Base-by-base conservation (phyloP, 345 rosid genomes). In the Rubroshorea leprosula region DNA sequence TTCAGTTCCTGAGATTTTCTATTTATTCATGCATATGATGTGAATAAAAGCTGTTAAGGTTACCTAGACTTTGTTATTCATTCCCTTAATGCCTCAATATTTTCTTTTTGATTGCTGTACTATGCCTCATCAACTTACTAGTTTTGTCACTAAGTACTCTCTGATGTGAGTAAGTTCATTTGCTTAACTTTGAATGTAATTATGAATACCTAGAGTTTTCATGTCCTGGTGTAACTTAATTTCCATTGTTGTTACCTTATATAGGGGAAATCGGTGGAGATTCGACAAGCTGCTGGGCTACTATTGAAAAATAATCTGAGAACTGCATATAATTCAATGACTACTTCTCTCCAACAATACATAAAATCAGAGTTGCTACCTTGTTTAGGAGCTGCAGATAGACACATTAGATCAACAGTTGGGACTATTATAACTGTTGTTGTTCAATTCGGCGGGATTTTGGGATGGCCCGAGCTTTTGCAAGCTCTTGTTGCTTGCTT, bases 281-380 rank as follows among this genome's bases (percentile, higher is more conserved):
- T 94, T 68, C 85, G 97, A 49, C 99, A 94, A 72, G 99, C 96
- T 52, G 95, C 99, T 70, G 99, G 99, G 67, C 72, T 94, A 69
- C 81, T 94, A 43, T 69, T 94, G 70, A 94, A 94, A 58, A 94
- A 94, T 68, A 87, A 94, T 65, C 82, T 94, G 62, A 82, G 71
- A 68, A 79, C 74, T 59, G 85, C 87, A 15, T 90, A 66, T 71
- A 80, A 69, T 38, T 61, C 86, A n/a, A 71, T 94, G 87, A 39
- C 68, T 60, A 78, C 85, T 49, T 72, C 76, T n/a, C 66, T 72
- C 68, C 90, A 87, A 65, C 85, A 74, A 22, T 81, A 78, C 44
- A 79, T 90, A 51, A 90, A 87, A 76, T 72, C 84, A 18, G 96
- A 83, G 82, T 63, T 94, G 68, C 71, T 90, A 58, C 95, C 92